Percentiles rank a stretch among this genome's conserved stretches.
Conservation (phyloP, 805 yeast genomes). For the Metschnikowia peoriensis region DNA sequence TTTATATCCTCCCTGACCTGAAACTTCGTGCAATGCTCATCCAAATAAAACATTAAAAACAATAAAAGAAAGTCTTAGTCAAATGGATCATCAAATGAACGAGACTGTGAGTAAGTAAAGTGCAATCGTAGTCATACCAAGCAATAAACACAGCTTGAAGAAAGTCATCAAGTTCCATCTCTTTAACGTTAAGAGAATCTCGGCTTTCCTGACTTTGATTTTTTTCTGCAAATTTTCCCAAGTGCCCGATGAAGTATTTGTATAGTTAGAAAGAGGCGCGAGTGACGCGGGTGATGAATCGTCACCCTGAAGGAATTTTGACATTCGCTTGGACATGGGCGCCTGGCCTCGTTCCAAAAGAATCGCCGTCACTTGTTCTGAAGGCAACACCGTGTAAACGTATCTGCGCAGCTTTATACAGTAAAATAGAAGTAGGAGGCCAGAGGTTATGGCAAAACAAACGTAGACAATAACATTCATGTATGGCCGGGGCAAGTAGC, state of each 20-base stretch:
- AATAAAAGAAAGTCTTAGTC: no score
- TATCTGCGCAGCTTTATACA: constrained; percentile 28
- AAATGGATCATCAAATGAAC: not conserved
- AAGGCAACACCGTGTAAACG: constrained; percentile 29
- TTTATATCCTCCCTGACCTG: no score
- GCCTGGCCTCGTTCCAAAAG: constrained; percentile 11
- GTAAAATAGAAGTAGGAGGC: constrained; percentile 28
- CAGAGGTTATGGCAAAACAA: constrained; percentile 32
- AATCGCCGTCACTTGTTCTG: constrained; percentile 14
- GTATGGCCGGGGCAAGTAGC: constrained; percentile 49
- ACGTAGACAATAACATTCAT: constrained; percentile 39
- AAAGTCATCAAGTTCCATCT: constrained; percentile 10
- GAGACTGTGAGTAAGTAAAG: constrained; percentile 6
- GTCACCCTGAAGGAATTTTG: constrained; percentile 30
- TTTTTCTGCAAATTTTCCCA: constrained; percentile 1
- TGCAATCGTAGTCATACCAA: constrained; percentile 5
- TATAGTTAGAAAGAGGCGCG: constrained; percentile 9
- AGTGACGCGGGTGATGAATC: constrained; percentile 20
- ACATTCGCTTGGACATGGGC: constrained; percentile 24
- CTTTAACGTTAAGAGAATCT: not conserved
- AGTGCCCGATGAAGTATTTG: constrained; percentile 2
- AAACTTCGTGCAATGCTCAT: no score
- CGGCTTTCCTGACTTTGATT: constrained; percentile 4
- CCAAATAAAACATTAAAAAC: no score
- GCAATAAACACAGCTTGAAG: constrained; percentile 9